Conservation (phyloP, 78 protist species). For the Protostelium mycophagum region DNA sequence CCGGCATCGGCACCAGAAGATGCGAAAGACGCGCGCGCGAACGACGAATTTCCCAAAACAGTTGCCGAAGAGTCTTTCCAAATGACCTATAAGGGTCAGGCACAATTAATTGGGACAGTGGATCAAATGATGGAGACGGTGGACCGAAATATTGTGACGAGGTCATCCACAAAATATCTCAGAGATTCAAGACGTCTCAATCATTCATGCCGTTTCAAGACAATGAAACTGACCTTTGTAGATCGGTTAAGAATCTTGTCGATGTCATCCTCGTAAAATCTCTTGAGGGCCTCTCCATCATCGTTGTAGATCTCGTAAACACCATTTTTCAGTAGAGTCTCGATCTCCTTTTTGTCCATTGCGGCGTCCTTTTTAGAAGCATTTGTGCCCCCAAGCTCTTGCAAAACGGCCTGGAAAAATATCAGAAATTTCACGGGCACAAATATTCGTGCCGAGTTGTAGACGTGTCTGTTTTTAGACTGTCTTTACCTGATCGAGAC, state of each 20-base stretch:
- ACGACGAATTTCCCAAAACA: conserved; percentile 18
- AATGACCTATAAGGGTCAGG: no score
- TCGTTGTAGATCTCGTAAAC: conserved; percentile 67
- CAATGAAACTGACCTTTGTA: no score
- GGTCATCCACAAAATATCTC: no score
- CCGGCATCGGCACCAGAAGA: conserved; percentile 12
- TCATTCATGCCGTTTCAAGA: no score
- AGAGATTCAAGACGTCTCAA: no score
- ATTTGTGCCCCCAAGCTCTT: background rate
- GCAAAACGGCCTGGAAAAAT: conserved; percentile 67
- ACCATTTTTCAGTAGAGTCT: conserved; percentile 60
- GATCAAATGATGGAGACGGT: no score
- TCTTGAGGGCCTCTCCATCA: conserved; percentile 28
- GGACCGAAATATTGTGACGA: no score
- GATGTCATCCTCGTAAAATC: conserved; percentile 75
- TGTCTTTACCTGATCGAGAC: conserved; percentile 79
- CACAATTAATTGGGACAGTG: no score
- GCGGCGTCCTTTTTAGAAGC: background rate
- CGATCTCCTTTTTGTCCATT: conserved; percentile 36
- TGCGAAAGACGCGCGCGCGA: conserved; percentile 62
- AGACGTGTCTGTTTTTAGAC: no score
- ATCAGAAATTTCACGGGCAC: no score
- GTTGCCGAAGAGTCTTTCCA: conserved; percentile 17
- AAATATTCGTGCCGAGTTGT: no score
- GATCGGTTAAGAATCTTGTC: conserved; percentile 63